A percentile compares a stretch with the other conserved stretches of the same genome.
These are phyloP conservation scores for Berberis vulgaris DNA, from an alignment of 164 flowering plant genomes.

Conservation along the genomic window DNA sequence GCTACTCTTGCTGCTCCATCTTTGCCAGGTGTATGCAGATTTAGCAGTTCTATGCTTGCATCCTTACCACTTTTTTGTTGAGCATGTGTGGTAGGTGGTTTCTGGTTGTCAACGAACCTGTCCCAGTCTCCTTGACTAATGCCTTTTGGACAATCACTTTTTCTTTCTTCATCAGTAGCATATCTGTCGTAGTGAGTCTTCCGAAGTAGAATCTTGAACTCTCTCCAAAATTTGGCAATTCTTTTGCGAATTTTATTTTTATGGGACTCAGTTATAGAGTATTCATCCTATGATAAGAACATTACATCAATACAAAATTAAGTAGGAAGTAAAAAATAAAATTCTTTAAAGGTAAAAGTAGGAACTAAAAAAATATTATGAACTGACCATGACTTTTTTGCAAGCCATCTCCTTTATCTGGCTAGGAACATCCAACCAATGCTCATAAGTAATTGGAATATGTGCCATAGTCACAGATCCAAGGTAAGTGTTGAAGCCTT, in stretches of 20 bases:
- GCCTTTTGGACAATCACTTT: not conserved
- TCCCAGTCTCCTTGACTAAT: constrained; percentile 1
- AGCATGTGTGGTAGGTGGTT: constrained; percentile 1
- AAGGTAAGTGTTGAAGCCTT: not conserved
- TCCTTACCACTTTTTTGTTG: not conserved
- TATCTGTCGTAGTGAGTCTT: not conserved
- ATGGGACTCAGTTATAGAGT: not conserved
- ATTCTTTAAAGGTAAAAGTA: not conserved
- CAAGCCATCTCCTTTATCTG: constrained; percentile 1
- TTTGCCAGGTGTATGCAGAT: not conserved
- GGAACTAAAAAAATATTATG: not conserved
- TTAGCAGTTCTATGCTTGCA: constrained; percentile 1
- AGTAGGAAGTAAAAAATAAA: not conserved
- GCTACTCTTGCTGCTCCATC: not conserved
- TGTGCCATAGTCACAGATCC: not conserved
- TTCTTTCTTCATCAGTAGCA: constrained; percentile 1
- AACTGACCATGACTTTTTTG: not conserved
- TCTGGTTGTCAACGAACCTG: not conserved
- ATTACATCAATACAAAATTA: not conserved
- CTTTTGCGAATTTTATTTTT: not conserved
- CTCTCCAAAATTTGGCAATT: not conserved
- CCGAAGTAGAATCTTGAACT: not conserved
- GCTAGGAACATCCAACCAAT: not conserved
- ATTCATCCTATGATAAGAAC: not conserved
- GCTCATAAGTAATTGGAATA: constrained; percentile 1